These are phyloP conservation scores for Phytophthora pini DNA, from an alignment of 352 stramenopile genomes.

Conservation along the genomic window DNA sequence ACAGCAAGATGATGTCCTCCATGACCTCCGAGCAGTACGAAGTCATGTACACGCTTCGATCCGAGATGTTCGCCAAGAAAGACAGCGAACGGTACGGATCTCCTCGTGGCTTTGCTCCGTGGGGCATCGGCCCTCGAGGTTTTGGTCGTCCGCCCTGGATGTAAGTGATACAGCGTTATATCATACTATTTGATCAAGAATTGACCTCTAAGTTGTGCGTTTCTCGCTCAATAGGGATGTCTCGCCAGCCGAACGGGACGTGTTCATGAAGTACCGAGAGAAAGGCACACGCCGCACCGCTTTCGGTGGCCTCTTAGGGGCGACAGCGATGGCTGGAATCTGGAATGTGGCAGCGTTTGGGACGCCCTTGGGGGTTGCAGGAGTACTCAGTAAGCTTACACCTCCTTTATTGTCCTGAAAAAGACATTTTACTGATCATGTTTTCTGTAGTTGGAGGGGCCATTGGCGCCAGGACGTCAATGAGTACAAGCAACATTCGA, in stretches of 20 bases:
- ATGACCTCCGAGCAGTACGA: slow-evolving; percentile 17
- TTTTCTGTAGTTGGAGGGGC: slow-evolving; percentile 18
- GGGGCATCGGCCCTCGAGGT: slow-evolving; percentile 7
- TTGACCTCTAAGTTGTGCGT: neutral
- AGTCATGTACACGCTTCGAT: slow-evolving; percentile 28
- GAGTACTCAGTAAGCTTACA: slow-evolving; percentile 14
- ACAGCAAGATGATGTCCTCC: slow-evolving; percentile 7
- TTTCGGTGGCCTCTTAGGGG: slow-evolving; percentile 22
- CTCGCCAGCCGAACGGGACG: slow-evolving; percentile 21
- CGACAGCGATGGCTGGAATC: slow-evolving; percentile 25
- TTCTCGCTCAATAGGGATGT: slow-evolving; percentile 7
- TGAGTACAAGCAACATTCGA: slow-evolving; percentile 21
- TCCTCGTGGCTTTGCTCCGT: slow-evolving; percentile 11
- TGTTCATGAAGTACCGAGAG: slow-evolving; percentile 24
- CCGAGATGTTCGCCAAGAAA: slow-evolving; percentile 26
- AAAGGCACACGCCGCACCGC: slow-evolving; percentile 18
- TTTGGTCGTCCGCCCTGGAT: slow-evolving; percentile 15
- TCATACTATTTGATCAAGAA: neutral
- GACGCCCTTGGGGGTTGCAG: slow-evolving; percentile 23
- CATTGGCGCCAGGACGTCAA: slow-evolving; percentile 20
- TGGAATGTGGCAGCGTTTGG: slow-evolving; percentile 22
- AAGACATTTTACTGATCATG: neutral
- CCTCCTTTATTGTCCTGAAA: neutral
- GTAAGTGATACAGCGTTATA: neutral
- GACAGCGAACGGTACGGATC: slow-evolving; percentile 3